These are phyloP conservation scores for Aspergillus hortae DNA, from an alignment of 2,329 filamentous ascomycete genomes.

Conservation along the genomic window DNA sequence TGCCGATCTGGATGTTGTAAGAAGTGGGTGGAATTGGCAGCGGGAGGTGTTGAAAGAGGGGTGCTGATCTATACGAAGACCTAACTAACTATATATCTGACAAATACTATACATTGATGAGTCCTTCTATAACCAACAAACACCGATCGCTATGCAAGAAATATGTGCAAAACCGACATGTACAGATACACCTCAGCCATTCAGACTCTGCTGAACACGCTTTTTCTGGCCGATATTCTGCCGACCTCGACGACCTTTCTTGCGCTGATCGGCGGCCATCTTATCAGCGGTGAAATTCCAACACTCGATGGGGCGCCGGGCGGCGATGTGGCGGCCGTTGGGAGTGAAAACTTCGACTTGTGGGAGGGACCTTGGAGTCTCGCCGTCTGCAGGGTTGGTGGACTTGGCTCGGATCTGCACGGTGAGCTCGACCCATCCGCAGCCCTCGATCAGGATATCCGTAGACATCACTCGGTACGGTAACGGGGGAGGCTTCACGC, in stretches of 20 bases:
- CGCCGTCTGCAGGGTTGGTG: slow-evolving; percentile 11
- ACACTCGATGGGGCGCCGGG: slow-evolving; percentile 30
- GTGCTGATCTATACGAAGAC: background rate
- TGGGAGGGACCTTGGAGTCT: slow-evolving; percentile 43
- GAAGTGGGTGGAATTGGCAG: background rate
- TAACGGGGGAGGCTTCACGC: slow-evolving; percentile 49
- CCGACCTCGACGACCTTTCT: slow-evolving; percentile 17
- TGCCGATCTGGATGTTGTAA: too few species aligned
- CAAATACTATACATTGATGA: background rate
- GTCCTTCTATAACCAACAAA: slow-evolving; percentile 4
- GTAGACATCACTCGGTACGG: slow-evolving; percentile 76
- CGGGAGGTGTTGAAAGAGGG: background rate
- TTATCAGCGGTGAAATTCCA: slow-evolving; percentile 33
- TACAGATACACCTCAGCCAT: background rate
- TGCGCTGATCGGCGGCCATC: slow-evolving; percentile 27
- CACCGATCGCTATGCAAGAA: slow-evolving; percentile 15
- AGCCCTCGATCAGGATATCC: slow-evolving; percentile 86
- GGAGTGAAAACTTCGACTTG: slow-evolving; percentile 82
- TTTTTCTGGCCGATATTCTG: slow-evolving; percentile 24
- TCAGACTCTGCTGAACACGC: slow-evolving; percentile 11
- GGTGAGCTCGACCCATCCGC: slow-evolving; percentile 87
- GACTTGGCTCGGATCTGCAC: slow-evolving; percentile 69
- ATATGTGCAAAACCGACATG: slow-evolving; percentile 5
- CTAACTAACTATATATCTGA: background rate
- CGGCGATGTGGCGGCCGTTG: slow-evolving; percentile 72